Percentiles rank a stretch among this genome's conserved stretches.
phyloP scores from a whole-genome alignment of 306 rosid species.

The Corylus heterophylla region DNA sequence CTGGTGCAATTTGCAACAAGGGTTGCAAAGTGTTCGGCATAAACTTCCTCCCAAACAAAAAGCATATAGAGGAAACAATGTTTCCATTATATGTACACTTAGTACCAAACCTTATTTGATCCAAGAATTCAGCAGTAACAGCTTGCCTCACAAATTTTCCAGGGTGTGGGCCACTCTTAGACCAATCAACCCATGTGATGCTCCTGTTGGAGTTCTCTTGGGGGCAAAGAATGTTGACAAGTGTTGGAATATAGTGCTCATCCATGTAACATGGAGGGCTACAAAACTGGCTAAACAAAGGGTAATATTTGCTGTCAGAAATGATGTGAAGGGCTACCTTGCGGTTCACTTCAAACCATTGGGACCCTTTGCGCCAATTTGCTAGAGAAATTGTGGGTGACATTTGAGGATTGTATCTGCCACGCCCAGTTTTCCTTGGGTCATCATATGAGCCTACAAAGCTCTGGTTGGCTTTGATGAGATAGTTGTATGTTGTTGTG shows the following conservation, averaged over 20 bases:
- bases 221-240: constrained; percentile 32
- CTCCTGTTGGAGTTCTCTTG: constrained; percentile 42
- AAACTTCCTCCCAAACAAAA: constrained; percentile 50
- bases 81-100: constrained; percentile 32
- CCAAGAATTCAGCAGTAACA: constrained; percentile 36
- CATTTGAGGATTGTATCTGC: constrained; percentile 52
- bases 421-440: constrained; percentile 45
- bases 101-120: constrained; percentile 34
- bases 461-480: constrained; percentile 25
- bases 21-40: constrained; percentile 40
- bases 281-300: constrained; percentile 39
- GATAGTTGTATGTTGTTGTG: constrained; percentile 36
- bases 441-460: constrained; percentile 49
- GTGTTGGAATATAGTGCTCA: constrained; percentile 56
- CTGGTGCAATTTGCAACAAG: constrained; percentile 32
- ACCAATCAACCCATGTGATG: constrained; percentile 72
- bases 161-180: constrained; percentile 53
- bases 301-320: constrained; percentile 44
- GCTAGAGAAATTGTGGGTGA: constrained; percentile 23
- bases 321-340: constrained; percentile 37
- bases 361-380: constrained; percentile 62
- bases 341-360: constrained; percentile 50
- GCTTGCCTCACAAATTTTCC: constrained; percentile 38
- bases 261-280: constrained; percentile 58
- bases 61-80: constrained; percentile 26